These are phyloP conservation scores for Aspergillus sp. DNA, from an alignment of 2,329 filamentous ascomycete genomes.

Conservation along the genomic window DNA sequence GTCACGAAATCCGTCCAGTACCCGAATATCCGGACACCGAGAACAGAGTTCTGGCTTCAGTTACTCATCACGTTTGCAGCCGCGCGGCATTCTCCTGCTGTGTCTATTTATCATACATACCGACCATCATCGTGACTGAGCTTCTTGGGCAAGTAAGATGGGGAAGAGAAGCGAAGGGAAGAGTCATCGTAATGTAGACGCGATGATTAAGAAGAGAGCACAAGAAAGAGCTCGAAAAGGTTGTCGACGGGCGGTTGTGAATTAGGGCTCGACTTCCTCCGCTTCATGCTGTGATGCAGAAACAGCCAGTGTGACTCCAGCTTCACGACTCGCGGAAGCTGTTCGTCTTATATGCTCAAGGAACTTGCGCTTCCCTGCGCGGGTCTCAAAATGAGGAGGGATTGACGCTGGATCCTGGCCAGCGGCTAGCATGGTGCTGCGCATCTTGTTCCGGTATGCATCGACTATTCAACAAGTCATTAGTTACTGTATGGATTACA, in stretches of 20 bases:
- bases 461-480: slow-evolving; percentile 66
- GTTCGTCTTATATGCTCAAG: slow-evolving; percentile 52
- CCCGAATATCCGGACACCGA: slow-evolving; percentile 17
- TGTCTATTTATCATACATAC: slow-evolving; percentile 27
- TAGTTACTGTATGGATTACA: background rate
- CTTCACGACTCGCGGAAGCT: slow-evolving; percentile 19
- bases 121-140: slow-evolving; percentile 17
- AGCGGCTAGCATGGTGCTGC: slow-evolving; percentile 75
- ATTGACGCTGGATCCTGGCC: slow-evolving; percentile 75
- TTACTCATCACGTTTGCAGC: slow-evolving; percentile 5
- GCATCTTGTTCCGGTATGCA: slow-evolving; percentile 90
- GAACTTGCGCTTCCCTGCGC: slow-evolving; percentile 81
- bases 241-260: background rate
- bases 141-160: slow-evolving; percentile 1
- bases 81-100: slow-evolving; percentile 1
- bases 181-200: background rate
- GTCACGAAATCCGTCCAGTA: slow-evolving; percentile 6
- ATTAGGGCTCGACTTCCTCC: slow-evolving; percentile 43
- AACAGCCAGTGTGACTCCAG: slow-evolving; percentile 24
- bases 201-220: background rate
- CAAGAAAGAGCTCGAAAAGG: background rate
- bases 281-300: slow-evolving; percentile 39
- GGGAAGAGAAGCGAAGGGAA: slow-evolving; percentile 3
- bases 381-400: slow-evolving; percentile 86
- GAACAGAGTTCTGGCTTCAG: slow-evolving; percentile 1